A percentile compares a stretch with the other conserved stretches of the same genome.
Evolutionary conservation across 257 asterid species (phyloP).

Genomic region (Handroanthus guayacan): DNA sequence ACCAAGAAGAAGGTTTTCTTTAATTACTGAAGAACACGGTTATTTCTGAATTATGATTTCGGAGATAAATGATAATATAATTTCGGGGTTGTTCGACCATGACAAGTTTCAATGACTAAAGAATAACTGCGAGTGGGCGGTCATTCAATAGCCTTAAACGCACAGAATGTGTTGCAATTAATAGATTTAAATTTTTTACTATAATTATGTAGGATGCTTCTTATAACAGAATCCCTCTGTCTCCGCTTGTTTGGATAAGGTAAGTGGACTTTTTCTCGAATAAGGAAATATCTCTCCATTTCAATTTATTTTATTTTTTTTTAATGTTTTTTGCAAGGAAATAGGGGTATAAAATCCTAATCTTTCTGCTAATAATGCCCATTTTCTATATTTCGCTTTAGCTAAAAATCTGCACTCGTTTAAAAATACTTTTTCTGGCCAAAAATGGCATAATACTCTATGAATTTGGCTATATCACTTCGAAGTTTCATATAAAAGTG

Average conservation of each 20-base stretch:
- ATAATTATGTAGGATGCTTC: too few species aligned
- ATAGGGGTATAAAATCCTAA: background rate
- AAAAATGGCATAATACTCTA: background rate
- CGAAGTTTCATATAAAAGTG: background rate
- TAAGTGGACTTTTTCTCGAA: too few species aligned
- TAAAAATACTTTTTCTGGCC: background rate
- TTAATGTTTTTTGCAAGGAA: background rate
- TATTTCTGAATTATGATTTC: too few species aligned
- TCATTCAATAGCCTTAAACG: too few species aligned
- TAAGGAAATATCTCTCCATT: too few species aligned
- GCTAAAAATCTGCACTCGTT: background rate
- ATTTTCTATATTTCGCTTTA: background rate
- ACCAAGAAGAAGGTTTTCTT: background rate
- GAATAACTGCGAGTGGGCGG: too few species aligned
- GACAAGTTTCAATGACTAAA: too few species aligned
- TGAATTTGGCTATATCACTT: background rate
- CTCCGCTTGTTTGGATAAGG: too few species aligned
- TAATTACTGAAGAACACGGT: background rate
- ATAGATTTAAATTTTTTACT: too few species aligned
- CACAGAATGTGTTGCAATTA: too few species aligned
- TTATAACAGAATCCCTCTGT: too few species aligned
- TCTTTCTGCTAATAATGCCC: background rate
- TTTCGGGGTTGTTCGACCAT: too few species aligned
- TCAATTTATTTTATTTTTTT: background rate
- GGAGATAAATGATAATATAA: background rate